Evolutionary conservation across 1,284 basidiomycete species (phyloP).

Genomic region (Vanrija humicola): DNA sequence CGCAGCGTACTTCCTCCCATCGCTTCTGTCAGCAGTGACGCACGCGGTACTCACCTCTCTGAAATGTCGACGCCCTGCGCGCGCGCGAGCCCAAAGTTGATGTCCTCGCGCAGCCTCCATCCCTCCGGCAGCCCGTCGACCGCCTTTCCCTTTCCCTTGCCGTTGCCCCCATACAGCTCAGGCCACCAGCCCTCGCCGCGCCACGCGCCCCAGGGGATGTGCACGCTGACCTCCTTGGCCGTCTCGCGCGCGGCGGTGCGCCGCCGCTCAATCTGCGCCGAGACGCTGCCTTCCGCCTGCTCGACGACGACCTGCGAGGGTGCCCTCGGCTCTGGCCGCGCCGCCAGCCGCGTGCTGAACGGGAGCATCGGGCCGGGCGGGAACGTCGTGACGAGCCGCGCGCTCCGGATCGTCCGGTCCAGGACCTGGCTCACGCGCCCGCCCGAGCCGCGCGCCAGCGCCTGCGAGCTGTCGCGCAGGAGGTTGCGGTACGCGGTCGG

Average conservation of each 20-base stretch:
- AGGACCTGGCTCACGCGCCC: background rate
- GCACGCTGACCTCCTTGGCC: slow-evolving; percentile 7
- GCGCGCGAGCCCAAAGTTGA: slow-evolving; percentile 16
- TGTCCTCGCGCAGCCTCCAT: slow-evolving; percentile 31
- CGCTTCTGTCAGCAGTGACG: slow-evolving; percentile 13
- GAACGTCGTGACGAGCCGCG: slow-evolving; percentile 8
- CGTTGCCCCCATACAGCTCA: slow-evolving; percentile 23
- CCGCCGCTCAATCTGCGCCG: background rate
- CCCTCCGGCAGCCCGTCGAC: slow-evolving; percentile 7
- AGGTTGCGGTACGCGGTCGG: slow-evolving; percentile 11
- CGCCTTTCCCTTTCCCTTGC: slow-evolving; percentile 6
- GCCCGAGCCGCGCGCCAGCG: background rate
- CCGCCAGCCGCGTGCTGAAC: slow-evolving; percentile 23
- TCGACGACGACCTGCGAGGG: background rate
- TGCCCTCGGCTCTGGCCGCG: slow-evolving; percentile 1
- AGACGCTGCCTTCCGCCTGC: background rate
- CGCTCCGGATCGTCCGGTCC: background rate
- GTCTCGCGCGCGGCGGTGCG: background rate
- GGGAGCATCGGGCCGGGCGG: slow-evolving; percentile 30
- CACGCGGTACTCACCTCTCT: background rate
- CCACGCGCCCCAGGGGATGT: slow-evolving; percentile 39
- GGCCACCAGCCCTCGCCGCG: slow-evolving; percentile 46
- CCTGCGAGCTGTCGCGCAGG: background rate
- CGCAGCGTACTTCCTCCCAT: slow-evolving; percentile 28
- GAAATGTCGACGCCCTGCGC: no score